phyloP scores from a whole-genome alignment of 139 green algal genomes.

The Limnomonas spitsbergensis region DNA sequence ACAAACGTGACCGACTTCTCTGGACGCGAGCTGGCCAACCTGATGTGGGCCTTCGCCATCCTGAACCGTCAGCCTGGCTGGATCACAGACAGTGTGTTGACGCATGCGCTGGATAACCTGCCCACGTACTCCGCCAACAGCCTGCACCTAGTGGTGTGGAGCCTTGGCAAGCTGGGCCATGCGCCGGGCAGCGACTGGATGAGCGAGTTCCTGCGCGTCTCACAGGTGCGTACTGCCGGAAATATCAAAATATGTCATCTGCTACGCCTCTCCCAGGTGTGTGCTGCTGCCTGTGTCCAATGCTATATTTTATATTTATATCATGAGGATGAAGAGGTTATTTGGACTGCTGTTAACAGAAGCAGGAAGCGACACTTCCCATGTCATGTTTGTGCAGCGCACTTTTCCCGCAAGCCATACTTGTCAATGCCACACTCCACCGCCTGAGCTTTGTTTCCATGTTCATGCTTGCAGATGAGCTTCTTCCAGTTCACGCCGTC shows the following conservation, averaged over 20 bases:
- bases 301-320: no score
- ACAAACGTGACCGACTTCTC: constrained; percentile 35
- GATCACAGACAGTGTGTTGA: constrained; percentile 28
- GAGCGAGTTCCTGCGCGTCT: constrained; percentile 13
- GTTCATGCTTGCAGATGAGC: constrained; percentile 24
- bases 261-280: no score
- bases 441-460: no score
- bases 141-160: constrained; percentile 46
- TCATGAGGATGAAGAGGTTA: no score
- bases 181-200: constrained; percentile 36
- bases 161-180: constrained; percentile 37
- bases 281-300: no score
- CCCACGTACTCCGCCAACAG: constrained; percentile 26
- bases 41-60: constrained; percentile 48
- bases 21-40: constrained; percentile 42
- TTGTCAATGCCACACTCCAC: no score
- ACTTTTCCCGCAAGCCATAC: no score
- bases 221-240: constrained; percentile 2
- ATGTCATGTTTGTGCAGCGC: no score
- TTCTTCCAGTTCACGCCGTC: constrained; percentile 46
- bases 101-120: constrained; percentile 34
- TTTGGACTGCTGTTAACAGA: no score
- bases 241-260: no score
- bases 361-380: no score
- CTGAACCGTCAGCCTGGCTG: constrained; percentile 27